Conservation (phyloP, 2,329 filamentous ascomycete genomes). For the Leptographium radiaticola region DNA sequence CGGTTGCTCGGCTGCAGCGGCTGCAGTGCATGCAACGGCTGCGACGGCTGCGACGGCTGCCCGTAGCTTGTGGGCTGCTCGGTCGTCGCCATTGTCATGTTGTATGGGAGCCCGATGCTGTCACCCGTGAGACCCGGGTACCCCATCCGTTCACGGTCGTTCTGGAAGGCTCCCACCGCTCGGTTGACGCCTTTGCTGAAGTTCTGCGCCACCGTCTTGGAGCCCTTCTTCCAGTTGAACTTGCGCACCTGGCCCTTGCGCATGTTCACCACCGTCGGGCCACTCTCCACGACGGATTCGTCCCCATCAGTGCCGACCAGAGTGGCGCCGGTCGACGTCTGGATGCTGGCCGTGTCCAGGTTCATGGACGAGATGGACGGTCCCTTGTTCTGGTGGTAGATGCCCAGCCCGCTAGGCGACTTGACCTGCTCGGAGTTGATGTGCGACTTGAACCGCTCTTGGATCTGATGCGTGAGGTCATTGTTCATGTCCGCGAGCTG, state of each 20-base stretch:
- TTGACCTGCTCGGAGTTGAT: conserved; percentile 33
- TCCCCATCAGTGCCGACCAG: conserved; percentile 50
- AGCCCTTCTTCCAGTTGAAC: conserved; percentile 98
- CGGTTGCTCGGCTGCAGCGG: conserved; percentile 17
- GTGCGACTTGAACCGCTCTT: conserved; percentile 80
- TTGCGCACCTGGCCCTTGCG: conserved; percentile 90
- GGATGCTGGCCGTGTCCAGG: conserved; percentile 38
- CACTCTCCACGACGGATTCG: conserved; percentile 53
- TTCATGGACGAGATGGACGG: conserved; percentile 36
- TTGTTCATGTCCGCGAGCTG: conserved; percentile 94
- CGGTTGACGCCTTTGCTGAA: conserved; percentile 90
- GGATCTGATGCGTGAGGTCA: conserved; percentile 85
- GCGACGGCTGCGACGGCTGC: conserved; percentile 14
- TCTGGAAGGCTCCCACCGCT: conserved; percentile 64
- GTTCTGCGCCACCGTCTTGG: conserved; percentile 85
- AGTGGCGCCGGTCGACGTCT: conserved; percentile 42
- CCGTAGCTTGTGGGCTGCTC: conserved; percentile 28
- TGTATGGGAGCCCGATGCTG: conserved; percentile 57
- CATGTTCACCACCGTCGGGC: conserved; percentile 91
- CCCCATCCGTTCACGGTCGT: conserved; percentile 37
- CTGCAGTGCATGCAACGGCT: too few relatives aligned
- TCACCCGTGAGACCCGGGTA: conserved; percentile 45
- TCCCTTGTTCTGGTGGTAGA: conserved; percentile 38
- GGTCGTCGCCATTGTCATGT: conserved; percentile 47
- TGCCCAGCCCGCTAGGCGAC: conserved; percentile 37